Evolutionary conservation across 2,329 filamentous ascomycete species (phyloP), one percentile per base, ranked within the genome.

Genomic region (Penicillium janthinellum): DNA sequence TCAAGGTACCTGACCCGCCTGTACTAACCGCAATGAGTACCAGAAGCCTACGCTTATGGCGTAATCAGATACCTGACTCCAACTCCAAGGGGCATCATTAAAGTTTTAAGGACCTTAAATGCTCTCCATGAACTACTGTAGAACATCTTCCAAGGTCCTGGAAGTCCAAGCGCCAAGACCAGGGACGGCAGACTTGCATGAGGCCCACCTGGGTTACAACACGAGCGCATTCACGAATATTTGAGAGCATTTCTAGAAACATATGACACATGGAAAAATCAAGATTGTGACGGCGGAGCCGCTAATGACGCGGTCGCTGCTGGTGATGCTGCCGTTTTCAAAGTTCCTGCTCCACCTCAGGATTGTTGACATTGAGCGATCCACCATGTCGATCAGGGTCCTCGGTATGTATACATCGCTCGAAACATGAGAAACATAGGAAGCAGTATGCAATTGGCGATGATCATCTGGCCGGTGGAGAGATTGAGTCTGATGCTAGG

Each of bases 1-100:
- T 73, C 71, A 73, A 67, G 69, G 69, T 69, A 60, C 67, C 60
- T 60, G 31, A 6, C 34, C 34, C 44, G 20, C 37, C 45, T 44
- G n/a, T n/a, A n/a, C 47, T 34, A 35, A 34, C 8, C 28, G n/a
- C 34, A 17, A 35, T 15, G 1, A 20, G n/a, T n/a, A 20, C 28
- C 15, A 12, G 22, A 49, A 20, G 25, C 34, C 34, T 31, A 31
- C 25, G 1, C 8, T 31, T 34, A 48, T 34, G 10, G 28, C 15
- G 25, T 35, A 35, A 20, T 45, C 7, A 7, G n/a, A 49, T 20
- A 8, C 31, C 8, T 28, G 25, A 28, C 31, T 31, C 31, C 6
- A 10, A 28, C 31, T 31, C 31, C 6, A 10, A 10, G 31, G 31
- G 8, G 7, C 5, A 7, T 5, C 7, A 14, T 28, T 17, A 41